phyloP scores from a whole-genome alignment of 306 rosid genomes.

The Prunus salicina region DNA sequence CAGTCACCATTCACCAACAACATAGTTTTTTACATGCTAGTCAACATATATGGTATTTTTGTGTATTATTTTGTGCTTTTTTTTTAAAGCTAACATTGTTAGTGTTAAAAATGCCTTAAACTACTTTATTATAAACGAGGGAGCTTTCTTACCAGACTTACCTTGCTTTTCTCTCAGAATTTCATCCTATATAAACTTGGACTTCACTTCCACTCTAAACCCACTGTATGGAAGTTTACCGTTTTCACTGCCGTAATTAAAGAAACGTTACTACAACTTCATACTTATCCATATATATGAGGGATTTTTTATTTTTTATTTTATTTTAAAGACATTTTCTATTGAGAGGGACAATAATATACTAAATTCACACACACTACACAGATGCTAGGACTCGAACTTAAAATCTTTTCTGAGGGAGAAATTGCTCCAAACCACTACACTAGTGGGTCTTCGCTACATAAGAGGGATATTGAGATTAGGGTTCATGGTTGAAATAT shows the following conservation, averaged over 20 bases:
- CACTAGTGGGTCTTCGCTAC: no score
- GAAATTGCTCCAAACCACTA: no score
- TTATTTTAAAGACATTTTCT: no score
- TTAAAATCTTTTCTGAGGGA: rapidly evolving
- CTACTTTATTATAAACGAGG: no score
- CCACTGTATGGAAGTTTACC: background rate
- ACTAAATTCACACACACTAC: no score
- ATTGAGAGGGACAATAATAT: no score
- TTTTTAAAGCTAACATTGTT: background rate
- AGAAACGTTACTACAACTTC: background rate
- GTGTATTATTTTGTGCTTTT: background rate
- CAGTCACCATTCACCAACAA: background rate
- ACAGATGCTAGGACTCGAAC: no score
- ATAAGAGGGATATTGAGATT: no score
- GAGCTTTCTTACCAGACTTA: background rate
- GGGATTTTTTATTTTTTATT: no score
- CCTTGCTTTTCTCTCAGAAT: conserved; percentile 5
- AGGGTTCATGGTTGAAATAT: no score
- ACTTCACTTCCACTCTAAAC: conserved; percentile 8
- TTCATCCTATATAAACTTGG: conserved; percentile 3
- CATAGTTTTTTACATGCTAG: background rate
- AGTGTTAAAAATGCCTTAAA: background rate
- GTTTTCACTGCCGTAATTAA: background rate
- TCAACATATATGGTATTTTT: background rate
- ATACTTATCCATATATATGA: no score